These are phyloP conservation scores for Xylariales sp. DNA, from an alignment of 2,329 filamentous ascomycete genomes.

Conservation along the genomic window DNA sequence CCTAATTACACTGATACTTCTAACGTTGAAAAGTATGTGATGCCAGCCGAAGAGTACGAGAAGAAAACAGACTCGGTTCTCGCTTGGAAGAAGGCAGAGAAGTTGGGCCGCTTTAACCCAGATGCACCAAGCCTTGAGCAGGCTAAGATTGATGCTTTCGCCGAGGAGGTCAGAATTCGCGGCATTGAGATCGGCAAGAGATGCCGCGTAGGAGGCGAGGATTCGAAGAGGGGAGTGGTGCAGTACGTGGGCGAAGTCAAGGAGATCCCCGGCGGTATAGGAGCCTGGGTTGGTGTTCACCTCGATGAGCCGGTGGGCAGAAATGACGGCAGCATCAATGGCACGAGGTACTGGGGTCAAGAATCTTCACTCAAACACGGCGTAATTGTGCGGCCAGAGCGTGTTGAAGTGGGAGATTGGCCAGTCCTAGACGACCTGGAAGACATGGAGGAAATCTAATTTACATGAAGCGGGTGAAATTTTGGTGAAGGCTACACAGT, in stretches of 20 bases:
- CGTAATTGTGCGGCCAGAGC: conserved; percentile 74
- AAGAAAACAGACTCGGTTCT: conserved; percentile 82
- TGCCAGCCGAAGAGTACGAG: conserved; percentile 84
- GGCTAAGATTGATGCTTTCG: conserved; percentile 63
- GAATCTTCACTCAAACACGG: conserved; percentile 64
- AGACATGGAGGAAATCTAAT: conserved; percentile 72
- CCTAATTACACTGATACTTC: conserved; percentile 79
- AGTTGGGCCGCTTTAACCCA: conserved; percentile 94
- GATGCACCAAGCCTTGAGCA: conserved; percentile 70
- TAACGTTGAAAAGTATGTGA: conserved; percentile 81
- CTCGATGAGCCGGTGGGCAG: conserved; percentile 79
- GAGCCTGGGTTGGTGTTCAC: conserved; percentile 68
- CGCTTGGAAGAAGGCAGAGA: conserved; percentile 92
- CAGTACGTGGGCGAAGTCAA: conserved; percentile 69
- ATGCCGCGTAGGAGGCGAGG: conserved; percentile 63
- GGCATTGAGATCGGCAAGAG: conserved; percentile 61
- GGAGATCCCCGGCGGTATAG: conserved; percentile 63
- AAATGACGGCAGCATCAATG: conserved; percentile 72
- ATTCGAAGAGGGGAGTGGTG: conserved; percentile 65
- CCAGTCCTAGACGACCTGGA: conserved; percentile 68
- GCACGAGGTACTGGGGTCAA: conserved; percentile 65
- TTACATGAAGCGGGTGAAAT: no score
- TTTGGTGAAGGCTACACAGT: no score
- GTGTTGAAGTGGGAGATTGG: conserved; percentile 73
- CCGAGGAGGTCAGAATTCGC: conserved; percentile 65